A percentile compares a stretch with the other conserved stretches of the same genome.
phyloP scores from a whole-genome alignment of 2,329 filamentous ascomycete species.

The Onygenales sp. region DNA sequence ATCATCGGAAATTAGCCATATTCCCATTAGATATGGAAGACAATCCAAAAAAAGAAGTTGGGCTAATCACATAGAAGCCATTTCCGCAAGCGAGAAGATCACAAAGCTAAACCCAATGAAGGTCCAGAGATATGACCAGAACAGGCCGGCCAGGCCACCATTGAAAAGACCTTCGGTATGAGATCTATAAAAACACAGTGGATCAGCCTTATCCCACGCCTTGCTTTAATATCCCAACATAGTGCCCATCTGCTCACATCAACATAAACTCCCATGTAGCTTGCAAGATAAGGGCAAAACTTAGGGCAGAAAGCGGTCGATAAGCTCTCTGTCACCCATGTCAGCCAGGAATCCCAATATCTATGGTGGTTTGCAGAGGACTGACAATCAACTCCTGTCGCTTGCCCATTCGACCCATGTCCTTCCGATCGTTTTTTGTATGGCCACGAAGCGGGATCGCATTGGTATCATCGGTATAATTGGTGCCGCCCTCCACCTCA shows the following conservation, averaged over 20 bases:
- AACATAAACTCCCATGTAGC: slow-evolving; percentile 28
- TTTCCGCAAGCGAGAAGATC: slow-evolving; percentile 51
- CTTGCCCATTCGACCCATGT: slow-evolving; percentile 27
- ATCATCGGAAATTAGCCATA: background rate
- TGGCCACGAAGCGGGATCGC: slow-evolving; percentile 4
- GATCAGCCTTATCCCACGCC: background rate
- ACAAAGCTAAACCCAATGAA: slow-evolving; percentile 62
- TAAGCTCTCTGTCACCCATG: slow-evolving; percentile 19
- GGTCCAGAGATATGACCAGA: slow-evolving; percentile 32
- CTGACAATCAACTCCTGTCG: slow-evolving; percentile 23
- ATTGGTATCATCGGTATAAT: slow-evolving; percentile 1
- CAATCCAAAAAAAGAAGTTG: background rate
- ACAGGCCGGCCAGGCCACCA: slow-evolving; percentile 15
- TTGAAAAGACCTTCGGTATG: slow-evolving; percentile 15
- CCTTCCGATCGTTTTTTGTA: slow-evolving; percentile 17
- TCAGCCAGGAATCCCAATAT: background rate
- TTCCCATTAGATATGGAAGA: background rate
- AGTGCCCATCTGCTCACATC: slow-evolving; percentile 15
- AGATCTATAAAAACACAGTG: slow-evolving; percentile 10
- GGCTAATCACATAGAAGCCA: slow-evolving; percentile 34
- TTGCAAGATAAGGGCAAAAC: slow-evolving; percentile 26
- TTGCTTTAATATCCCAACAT: background rate
- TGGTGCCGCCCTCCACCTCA: slow-evolving; percentile 1
- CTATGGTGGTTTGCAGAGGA: background rate
- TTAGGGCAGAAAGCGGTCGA: slow-evolving; percentile 23